phyloP scores from a whole-genome alignment of 768 basidiomycete genomes.

The Lanmaoa pseudosensibilis region DNA sequence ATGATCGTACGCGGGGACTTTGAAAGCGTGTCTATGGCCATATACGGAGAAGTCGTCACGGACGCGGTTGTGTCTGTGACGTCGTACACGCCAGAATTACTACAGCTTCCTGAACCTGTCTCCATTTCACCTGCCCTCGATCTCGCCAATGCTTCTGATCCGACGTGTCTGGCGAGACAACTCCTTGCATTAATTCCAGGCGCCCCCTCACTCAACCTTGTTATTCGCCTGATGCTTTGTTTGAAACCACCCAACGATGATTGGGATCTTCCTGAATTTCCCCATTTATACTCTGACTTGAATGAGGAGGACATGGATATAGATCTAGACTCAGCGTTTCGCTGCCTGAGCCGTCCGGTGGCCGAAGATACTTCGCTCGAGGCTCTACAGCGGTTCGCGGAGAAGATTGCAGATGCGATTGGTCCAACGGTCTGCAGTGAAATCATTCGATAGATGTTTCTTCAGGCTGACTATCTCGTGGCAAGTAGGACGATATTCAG shows the following conservation, averaged over 20 bases:
- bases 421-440: constrained; percentile 51
- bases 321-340: constrained; percentile 58
- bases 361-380: constrained; percentile 55
- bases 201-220: constrained; percentile 60
- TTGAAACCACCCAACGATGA: constrained; percentile 78
- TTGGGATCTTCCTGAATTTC: constrained; percentile 75
- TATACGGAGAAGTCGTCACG: constrained; percentile 53
- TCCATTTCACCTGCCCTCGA: constrained; percentile 56
- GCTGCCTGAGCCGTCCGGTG: constrained; percentile 56
- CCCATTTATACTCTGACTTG: constrained; percentile 65
- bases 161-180: constrained; percentile 59
- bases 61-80: constrained; percentile 40
- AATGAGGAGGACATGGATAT: constrained; percentile 49
- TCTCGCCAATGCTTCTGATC: constrained; percentile 58
- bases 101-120: constrained; percentile 36
- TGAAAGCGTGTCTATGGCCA: constrained; percentile 43
- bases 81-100: constrained; percentile 42
- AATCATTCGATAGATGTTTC: not conserved
- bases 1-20: constrained; percentile 83
- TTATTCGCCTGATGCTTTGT: constrained; percentile 75
- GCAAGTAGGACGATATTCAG: constrained; percentile 49
- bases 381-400: constrained; percentile 52
- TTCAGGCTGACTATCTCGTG: constrained; percentile 2
- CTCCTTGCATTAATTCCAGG: constrained; percentile 62
- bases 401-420: constrained; percentile 53